Evolutionary conservation across 176 grass and related monocot genomes (phyloP), one percentile per base, ranked within the genome.

Genomic region (Cenchrus americanus): DNA sequence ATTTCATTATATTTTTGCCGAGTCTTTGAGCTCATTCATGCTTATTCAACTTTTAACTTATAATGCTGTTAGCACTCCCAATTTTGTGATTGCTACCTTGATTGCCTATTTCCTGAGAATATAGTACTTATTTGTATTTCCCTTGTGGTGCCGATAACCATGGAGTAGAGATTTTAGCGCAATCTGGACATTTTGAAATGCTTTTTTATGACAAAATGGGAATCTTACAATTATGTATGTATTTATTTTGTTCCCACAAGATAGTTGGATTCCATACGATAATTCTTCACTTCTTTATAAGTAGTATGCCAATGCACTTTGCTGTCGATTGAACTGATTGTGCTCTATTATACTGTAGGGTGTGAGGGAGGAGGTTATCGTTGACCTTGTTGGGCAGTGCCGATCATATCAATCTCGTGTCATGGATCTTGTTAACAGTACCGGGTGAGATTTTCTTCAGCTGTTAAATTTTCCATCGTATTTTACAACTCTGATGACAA

Each of bases 311-410:
- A 14, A 62, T 86, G 46, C 26, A 78, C n/a, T 60, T 71, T 53
- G 17, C 40, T 73, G 66, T 53, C 32, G 71, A 66, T 82, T 62
- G 32, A 63, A 58, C 72, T 73, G 19, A 84, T 66, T 93, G 37
- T 71, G 47, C 2, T 80, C 83, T 76, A 57, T 87, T 76, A 57
- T 87, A 37, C 40, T 86, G 47, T 84, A 99, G 97, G 97, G 70
- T 74, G 77, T 99, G 50, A 92, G 91, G 76, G 91, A 96, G 88
- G 97, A 99, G 80, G 73, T 99, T 50, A 89, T 99, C 69, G 81
- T 96, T 49, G 97, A 99, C 62, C 91, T 99, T 90, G 89, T 94
- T 83, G 97, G 92, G 26, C 91, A 99, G 71, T 99, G 97, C 84
- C 81, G 88, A 66, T 85, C 93, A 78, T 92, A 96, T 78, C 88